These are phyloP conservation scores for Thuidium tamariscinum DNA, from an alignment of 225 moss, liverwort and hornwort species.

Conservation along the genomic window DNA sequence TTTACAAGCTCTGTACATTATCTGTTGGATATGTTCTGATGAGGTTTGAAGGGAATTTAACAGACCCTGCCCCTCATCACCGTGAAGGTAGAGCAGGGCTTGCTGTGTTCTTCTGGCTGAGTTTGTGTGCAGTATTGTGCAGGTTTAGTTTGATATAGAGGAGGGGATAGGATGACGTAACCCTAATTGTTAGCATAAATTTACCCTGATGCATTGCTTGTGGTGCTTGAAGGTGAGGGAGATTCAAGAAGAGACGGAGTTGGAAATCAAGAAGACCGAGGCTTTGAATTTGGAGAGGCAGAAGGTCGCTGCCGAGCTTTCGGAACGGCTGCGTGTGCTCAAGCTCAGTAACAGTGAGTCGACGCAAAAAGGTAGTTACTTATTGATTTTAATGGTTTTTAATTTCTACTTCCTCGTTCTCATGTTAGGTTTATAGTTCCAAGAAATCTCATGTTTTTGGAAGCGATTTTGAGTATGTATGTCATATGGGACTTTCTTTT, in stretches of 20 bases:
- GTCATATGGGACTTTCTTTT: neutral
- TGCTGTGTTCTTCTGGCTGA: neutral
- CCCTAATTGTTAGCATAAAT: neutral
- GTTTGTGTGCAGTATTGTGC: neutral
- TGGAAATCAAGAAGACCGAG: constrained; percentile 28
- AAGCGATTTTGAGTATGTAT: neutral
- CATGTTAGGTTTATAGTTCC: neutral
- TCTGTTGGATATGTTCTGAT: neutral
- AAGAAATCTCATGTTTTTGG: neutral
- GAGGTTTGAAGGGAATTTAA: neutral
- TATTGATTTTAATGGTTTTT: neutral
- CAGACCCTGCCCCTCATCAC: neutral
- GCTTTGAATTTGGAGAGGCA: constrained; percentile 26
- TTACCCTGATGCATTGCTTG: neutral
- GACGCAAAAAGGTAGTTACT: constrained; percentile 23
- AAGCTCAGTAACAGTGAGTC: constrained; percentile 25
- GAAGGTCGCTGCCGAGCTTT: constrained; percentile 49
- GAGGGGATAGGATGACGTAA: neutral
- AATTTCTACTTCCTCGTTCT: neutral
- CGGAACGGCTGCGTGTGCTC: constrained; percentile 38
- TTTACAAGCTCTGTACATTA: neutral
- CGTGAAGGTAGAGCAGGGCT: neutral
- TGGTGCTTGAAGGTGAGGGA: constrained; percentile 48
- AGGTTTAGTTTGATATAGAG: neutral
- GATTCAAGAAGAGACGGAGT: constrained; percentile 43